These are phyloP conservation scores for Rehmannia glutinosa DNA, from an alignment of 257 asterid species.

Conservation along the genomic window DNA sequence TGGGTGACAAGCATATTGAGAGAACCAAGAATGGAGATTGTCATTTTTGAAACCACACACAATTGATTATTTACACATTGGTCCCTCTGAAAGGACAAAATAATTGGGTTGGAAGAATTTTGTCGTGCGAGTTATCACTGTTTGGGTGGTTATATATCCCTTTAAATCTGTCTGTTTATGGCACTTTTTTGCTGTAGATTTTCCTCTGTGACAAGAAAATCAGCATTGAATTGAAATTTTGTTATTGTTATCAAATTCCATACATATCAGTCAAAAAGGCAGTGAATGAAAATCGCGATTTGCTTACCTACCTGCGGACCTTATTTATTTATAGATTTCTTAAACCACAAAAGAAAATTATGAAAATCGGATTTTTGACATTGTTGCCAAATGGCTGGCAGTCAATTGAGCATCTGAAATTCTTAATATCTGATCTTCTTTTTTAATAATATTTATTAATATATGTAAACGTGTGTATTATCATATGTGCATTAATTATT, in stretches of 20 bases:
- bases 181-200: not conserved
- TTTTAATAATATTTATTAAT: too few species aligned
- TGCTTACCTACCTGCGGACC: constrained; percentile 4
- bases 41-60: not conserved
- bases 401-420: not conserved
- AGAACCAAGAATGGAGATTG: not conserved
- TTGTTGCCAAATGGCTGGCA: not conserved
- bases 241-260: too few species aligned
- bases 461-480: too few species aligned
- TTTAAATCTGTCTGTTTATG: not conserved
- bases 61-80: not conserved
- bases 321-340: not conserved
- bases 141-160: not conserved
- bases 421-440: too few species aligned
- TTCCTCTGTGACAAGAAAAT: too few species aligned
- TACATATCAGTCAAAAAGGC: not conserved
- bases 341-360: not conserved
- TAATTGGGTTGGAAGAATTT: not conserved
- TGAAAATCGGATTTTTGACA: constrained; percentile 1
- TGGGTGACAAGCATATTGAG: constrained; percentile 10
- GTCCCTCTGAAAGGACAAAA: constrained; percentile 8
- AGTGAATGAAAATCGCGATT: not conserved
- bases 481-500: too few species aligned
- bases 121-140: constrained; percentile 10
- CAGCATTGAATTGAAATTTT: too few species aligned